These are phyloP conservation scores for Talaromyces pinophilus DNA, from an alignment of 2,329 filamentous ascomycete genomes.

Conservation along the genomic window DNA sequence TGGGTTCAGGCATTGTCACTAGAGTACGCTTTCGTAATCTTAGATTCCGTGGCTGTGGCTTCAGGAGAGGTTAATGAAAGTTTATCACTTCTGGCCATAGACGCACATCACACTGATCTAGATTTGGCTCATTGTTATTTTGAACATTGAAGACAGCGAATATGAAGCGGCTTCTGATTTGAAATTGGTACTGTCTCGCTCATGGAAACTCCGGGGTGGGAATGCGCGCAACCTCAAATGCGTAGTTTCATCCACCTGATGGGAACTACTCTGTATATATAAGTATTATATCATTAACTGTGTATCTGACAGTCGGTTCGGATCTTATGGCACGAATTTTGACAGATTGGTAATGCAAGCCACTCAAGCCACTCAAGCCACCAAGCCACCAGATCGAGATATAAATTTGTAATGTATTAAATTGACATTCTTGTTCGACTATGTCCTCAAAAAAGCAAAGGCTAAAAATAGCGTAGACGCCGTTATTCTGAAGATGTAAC, in stretches of 20 bases:
- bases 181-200: too few species aligned
- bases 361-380: slow-evolving; percentile 7
- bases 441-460: neutral
- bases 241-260: neutral
- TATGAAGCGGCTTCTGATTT: too few species aligned
- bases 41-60: too few species aligned
- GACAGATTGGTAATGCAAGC: slow-evolving; percentile 3
- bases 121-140: too few species aligned
- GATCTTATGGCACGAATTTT: neutral
- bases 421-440: neutral
- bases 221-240: neutral
- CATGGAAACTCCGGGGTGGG: neutral
- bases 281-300: neutral
- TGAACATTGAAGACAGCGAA: too few species aligned
- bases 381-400: slow-evolving; percentile 2
- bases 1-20: too few species aligned
- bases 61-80: too few species aligned
- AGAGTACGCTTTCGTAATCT: too few species aligned
- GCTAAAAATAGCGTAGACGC: neutral
- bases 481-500: neutral
- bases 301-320: neutral
- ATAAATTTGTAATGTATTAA: neutral
- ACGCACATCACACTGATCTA: too few species aligned
- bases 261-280: neutral
- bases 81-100: too few species aligned